These are phyloP conservation scores for Annulohypoxylon maeteangense DNA, from an alignment of 495 filamentous ascomycete genomes.

Conservation along the genomic window DNA sequence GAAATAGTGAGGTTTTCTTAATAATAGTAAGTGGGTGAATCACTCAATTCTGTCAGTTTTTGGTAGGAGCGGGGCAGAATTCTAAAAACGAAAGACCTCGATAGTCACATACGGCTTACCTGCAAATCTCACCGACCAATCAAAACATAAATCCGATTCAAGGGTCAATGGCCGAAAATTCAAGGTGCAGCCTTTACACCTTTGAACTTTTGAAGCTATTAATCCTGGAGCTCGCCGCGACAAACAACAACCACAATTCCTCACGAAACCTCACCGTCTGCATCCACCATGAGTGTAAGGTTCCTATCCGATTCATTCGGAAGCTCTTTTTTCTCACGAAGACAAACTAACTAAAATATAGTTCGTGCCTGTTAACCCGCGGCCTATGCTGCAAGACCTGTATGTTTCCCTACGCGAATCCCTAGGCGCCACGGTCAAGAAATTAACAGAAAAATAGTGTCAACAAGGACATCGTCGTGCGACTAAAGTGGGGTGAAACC, in stretches of 20 bases:
- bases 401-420: constrained; percentile 57
- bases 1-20: too few relatives aligned
- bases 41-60: background rate
- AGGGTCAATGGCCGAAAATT: constrained; percentile 35
- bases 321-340: background rate
- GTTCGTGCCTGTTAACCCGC: constrained; percentile 90
- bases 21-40: background rate
- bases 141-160: background rate
- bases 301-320: background rate
- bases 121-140: constrained; percentile 19
- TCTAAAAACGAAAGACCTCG: constrained; percentile 9
- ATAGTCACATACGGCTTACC: background rate
- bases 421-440: constrained; percentile 9
- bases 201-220: constrained; percentile 6
- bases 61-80: constrained; percentile 13
- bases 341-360: constrained; percentile 44
- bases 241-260: constrained; percentile 24
- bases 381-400: constrained; percentile 88
- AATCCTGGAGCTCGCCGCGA: constrained; percentile 2
- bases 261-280: constrained; percentile 18
- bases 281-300: constrained; percentile 47
- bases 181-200: constrained; percentile 12
- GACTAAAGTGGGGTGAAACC: constrained; percentile 96
- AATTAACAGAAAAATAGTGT: constrained; percentile 63
- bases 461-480: constrained; percentile 87